Evolutionary conservation across 306 rosid genomes (phyloP), one percentile per base, ranked within the genome.

Genomic region (Corylus heterophylla): DNA sequence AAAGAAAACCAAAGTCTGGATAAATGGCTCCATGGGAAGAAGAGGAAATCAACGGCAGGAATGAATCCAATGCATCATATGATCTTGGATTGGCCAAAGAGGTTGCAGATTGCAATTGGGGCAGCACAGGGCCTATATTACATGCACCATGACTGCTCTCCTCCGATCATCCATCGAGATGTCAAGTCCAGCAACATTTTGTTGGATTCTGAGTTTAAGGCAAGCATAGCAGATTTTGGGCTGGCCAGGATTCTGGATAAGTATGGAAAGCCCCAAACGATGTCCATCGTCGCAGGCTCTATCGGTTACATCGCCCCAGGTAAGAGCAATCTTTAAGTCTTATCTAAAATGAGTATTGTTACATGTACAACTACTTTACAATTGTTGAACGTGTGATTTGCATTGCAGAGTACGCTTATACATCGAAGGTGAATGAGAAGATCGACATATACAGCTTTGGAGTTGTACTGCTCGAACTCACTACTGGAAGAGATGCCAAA

Each of bases 261-360:
- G 83, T 80, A 79, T 13, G 97, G 90, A 54, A 92, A 88, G 66
- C 80, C 73, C 27, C 78, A 83, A 75, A 79, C 89, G 2, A 76
- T 89, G 73, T 88, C 96, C 12, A 78, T 73, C 73, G 54, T 95
- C 80, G 99, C 97, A 20, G 99, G 99, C 69, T 84, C 99, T 49
- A 87, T 87, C 8, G 99, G 99, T 39, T 95, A 93, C 82, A 87
- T 93, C 3, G 94, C 99, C 68, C 99, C 98, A 54, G 99, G 99
- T 95, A 85, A 52, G 69, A 78, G 22, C 51, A 22, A 22, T 22
- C 25, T 22, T 22, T 22, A 22, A 22, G 25, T 22, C 25, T 22
- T 22, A 22, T 22, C 25, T 22, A 22, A 22, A 22, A 22, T 22
- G 25, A 22, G 25, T 22, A 22, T 0, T 22, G 25, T 22, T 22